Evolutionary conservation across 345 rosid species (phyloP).

Genomic region (Bruguiera gymnorhiza): DNA sequence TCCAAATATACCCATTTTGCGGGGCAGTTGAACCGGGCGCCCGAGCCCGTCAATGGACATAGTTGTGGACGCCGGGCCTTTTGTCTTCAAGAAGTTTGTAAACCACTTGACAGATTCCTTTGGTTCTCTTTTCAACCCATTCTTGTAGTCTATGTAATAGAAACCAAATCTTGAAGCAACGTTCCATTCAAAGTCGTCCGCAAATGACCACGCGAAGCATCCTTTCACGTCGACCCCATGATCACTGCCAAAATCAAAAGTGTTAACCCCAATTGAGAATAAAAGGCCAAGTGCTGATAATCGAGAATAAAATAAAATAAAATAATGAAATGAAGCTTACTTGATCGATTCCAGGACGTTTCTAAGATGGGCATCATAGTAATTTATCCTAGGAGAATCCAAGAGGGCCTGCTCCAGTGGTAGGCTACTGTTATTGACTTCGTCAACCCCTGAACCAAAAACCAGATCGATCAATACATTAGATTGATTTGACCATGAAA

Average conservation of each 20-base stretch:
- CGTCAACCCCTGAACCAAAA: constrained; percentile 4
- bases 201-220: constrained; percentile 4
- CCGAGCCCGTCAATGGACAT: too few species aligned
- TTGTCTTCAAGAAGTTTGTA: constrained; percentile 1
- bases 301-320: background rate
- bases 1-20: too few species aligned
- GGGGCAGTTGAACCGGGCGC: too few species aligned
- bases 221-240: constrained; percentile 8
- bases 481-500: background rate
- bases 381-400: background rate
- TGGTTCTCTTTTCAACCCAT: constrained; percentile 2
- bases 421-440: background rate
- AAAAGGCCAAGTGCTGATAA: background rate
- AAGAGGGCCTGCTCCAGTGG: background rate
- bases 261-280: too few species aligned
- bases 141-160: constrained; percentile 1
- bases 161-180: constrained; percentile 14
- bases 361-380: background rate
- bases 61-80: background rate
- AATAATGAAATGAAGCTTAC: background rate
- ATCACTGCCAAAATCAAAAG: background rate
- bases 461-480: background rate
- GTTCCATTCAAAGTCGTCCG: constrained; percentile 11
- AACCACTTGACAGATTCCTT: constrained; percentile 14
- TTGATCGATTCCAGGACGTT: constrained; percentile 5